Evolutionary conservation across 2,329 filamentous ascomycete genomes (phyloP).

Genomic region (Aspergillus vadensis): DNA sequence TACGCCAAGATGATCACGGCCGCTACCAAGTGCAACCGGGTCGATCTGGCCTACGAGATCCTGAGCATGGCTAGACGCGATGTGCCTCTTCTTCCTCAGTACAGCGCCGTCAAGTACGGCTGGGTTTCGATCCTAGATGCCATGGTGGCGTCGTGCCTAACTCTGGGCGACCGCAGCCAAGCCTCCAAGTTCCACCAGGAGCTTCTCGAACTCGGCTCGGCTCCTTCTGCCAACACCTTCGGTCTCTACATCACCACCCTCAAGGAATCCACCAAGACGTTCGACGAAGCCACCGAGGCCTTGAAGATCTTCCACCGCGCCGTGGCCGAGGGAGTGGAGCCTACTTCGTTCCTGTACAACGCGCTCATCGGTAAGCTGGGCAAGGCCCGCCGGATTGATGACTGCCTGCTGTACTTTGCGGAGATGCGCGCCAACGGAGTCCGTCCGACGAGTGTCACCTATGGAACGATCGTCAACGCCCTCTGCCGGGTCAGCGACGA

Average conservation of each 20-base stretch:
- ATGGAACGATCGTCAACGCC: slow-evolving; percentile 97
- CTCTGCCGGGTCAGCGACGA: slow-evolving; percentile 96
- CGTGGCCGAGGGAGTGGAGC: slow-evolving; percentile 89
- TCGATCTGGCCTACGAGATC: slow-evolving; percentile 81
- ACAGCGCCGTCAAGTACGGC: slow-evolving; percentile 84
- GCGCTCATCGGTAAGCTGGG: slow-evolving; percentile 97
- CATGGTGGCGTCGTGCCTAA: slow-evolving; percentile 91
- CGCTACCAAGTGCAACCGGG: slow-evolving; percentile 80
- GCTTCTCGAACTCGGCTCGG: slow-evolving; percentile 82
- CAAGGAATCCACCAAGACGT: slow-evolving; percentile 95
- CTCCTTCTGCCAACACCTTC: slow-evolving; percentile 95
- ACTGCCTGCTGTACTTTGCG: slow-evolving; percentile 96
- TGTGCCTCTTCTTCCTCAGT: slow-evolving; percentile 80
- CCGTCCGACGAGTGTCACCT: slow-evolving; percentile 94
- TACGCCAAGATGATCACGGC: slow-evolving; percentile 94
- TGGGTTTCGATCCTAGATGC: slow-evolving; percentile 96
- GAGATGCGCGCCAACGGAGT: slow-evolving; percentile 95
- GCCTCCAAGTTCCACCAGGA: slow-evolving; percentile 91
- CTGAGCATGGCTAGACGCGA: slow-evolving; percentile 86
- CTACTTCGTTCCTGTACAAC: slow-evolving; percentile 96
- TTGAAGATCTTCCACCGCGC: slow-evolving; percentile 97
- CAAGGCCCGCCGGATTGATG: slow-evolving; percentile 95
- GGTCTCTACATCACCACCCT: slow-evolving; percentile 99
- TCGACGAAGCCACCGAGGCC: slow-evolving; percentile 94
- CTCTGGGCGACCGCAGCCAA: slow-evolving; percentile 73